These are phyloP conservation scores for Arthrinium puccinioides DNA, from an alignment of 2,329 filamentous ascomycete species.

Conservation along the genomic window DNA sequence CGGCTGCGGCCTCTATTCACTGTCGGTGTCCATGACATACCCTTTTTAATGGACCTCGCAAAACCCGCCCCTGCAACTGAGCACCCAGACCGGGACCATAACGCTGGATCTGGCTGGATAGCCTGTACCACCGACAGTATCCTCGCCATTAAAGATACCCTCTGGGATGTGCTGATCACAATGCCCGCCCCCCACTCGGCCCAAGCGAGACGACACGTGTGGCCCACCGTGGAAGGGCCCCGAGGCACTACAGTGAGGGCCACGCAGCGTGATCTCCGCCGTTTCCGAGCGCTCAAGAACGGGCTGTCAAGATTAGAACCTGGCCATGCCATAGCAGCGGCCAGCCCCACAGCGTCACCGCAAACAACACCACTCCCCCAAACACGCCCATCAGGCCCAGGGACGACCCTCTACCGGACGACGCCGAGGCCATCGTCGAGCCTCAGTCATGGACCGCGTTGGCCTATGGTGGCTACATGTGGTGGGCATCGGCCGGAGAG, in stretches of 20 bases:
- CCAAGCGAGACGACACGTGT: conserved; percentile 53
- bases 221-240: conserved; percentile 68
- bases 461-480: conserved; percentile 78
- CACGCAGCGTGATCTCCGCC: conserved; percentile 81
- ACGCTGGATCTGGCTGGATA: conserved; percentile 66
- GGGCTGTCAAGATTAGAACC: conserved; percentile 47
- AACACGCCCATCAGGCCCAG: conserved; percentile 13
- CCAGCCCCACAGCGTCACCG: conserved; percentile 12
- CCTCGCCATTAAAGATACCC: conserved; percentile 71
- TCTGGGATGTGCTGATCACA: conserved; percentile 87
- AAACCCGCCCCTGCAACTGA: conserved; percentile 31
- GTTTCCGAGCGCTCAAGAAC: conserved; percentile 62
- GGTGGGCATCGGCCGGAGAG: conserved; percentile 83
- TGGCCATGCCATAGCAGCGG: conserved; percentile 1
- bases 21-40: conserved; percentile 88
- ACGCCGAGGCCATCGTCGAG: conserved; percentile 51
- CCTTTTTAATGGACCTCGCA: conserved; percentile 61
- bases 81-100: conserved; percentile 28
- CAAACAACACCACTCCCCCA: conserved; percentile 12
- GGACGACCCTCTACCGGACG: conserved; percentile 32
- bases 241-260: conserved; percentile 65
- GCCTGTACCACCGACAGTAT: conserved; percentile 96
- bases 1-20: conserved; percentile 81
- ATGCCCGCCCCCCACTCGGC: conserved; percentile 59
- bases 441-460: conserved; percentile 64